Base-by-base conservation (phyloP, 1,284 basidiomycete species). In the Cystobasidium pallidum region DNA sequence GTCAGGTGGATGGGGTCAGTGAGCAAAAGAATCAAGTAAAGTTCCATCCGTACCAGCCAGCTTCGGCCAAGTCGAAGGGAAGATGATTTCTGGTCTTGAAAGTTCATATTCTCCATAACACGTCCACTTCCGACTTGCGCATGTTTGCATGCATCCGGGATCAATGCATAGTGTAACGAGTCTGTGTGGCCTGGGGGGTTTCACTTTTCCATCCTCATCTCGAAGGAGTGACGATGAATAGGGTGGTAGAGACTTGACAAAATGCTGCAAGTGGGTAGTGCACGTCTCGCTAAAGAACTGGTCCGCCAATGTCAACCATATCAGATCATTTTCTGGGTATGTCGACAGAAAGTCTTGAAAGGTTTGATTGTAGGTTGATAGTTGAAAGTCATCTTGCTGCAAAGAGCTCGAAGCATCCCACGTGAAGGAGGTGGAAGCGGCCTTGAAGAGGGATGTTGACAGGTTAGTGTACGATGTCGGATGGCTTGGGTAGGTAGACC, bases 81-180 rank as follows among this genome's bases (percentile, higher is more conserved):
- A 47, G 32, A 66, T 66, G 10, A 66, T 61, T 21, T 51, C 43
- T 15, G 71, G 64, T 67, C 71, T 61, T 19, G 65, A 58, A 32
- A 52, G 49, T 21, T 67, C 71, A 61, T 66, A 73, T 67, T 65
- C 71, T 49, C 71, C 71, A 67, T 66, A 73, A 59, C 64, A 66
- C 32, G 43, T 57, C 71, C 71, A 73, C 30, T 54, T 54, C 32
- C 47, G 57, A 32, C 59, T 30, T 41, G 30, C 43, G n/a, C 64
- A 66, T 26, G 64, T 73, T 13, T 55, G 36, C 64, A 73, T 66
- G 41, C 71, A 73, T 17, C 65, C 71, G 10, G 59, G 59, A 52
- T 73, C 71, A 39, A 73, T 65, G 30, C 71, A 73, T 6, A 73
- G 43, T 41, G 62, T 65, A 17, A 73, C 36, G 1, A 73, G 65